phyloP scores from a whole-genome alignment of 495 filamentous ascomycete species.

The Daldinia vernicosa region DNA sequence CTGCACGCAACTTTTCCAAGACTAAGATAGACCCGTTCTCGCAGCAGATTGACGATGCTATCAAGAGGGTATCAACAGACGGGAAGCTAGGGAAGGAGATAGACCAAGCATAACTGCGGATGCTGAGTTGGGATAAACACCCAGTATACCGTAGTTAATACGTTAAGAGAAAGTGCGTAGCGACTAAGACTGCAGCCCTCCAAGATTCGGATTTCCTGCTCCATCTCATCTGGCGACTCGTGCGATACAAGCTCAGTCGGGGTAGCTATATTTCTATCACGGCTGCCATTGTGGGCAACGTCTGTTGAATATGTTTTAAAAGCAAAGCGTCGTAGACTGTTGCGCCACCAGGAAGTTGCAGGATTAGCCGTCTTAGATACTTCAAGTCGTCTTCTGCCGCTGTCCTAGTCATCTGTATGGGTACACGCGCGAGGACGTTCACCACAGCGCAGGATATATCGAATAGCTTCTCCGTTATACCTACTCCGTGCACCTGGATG shows the following conservation, averaged over 20 bases:
- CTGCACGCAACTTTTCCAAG: constrained; percentile 52
- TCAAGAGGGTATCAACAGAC: constrained; percentile 17
- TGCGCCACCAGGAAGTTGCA: constrained; percentile 34
- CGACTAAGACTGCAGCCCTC: background rate
- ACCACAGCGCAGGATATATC: constrained; percentile 65
- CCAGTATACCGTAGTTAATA: background rate
- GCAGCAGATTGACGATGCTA: background rate
- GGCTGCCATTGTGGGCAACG: constrained; percentile 28
- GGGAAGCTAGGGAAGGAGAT: constrained; percentile 10
- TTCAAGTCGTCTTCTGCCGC: constrained; percentile 31
- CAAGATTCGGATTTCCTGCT: background rate
- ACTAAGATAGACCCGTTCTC: constrained; percentile 42
- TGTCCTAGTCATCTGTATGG: constrained; percentile 30
- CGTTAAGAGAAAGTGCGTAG: background rate
- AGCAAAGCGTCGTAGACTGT: constrained; percentile 41
- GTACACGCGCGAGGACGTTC: constrained; percentile 57
- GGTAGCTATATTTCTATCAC: constrained; percentile 15
- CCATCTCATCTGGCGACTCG: background rate
- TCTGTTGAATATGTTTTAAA: constrained; percentile 43
- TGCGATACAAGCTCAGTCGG: background rate
- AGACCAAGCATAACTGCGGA: background rate
- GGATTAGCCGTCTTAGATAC: constrained; percentile 39
- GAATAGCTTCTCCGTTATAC: constrained; percentile 67
- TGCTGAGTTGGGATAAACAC: background rate
- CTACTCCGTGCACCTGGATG: constrained; percentile 69